These are phyloP conservation scores for Erythrobasidium hasegawianum DNA, from an alignment of 1,284 basidiomycete species.

Conservation along the genomic window DNA sequence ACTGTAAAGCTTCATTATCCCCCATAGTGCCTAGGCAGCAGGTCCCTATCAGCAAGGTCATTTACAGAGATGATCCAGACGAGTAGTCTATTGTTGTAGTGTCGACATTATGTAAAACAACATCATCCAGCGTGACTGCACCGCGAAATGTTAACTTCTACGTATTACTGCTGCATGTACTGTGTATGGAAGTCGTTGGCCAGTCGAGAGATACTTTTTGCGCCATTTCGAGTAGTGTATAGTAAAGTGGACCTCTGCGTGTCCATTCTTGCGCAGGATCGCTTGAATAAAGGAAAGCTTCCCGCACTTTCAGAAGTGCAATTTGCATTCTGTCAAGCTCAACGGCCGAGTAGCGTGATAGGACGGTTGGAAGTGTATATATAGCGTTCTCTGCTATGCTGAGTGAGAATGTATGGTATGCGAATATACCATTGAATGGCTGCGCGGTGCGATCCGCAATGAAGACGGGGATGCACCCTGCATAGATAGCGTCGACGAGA, in stretches of 20 bases:
- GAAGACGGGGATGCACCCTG: constrained; percentile 54
- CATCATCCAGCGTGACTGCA: background rate
- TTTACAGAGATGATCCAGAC: constrained; percentile 42
- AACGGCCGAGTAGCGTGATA: constrained; percentile 48
- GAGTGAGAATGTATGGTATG: constrained; percentile 53
- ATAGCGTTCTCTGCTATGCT: constrained; percentile 51
- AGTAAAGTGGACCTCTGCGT: constrained; percentile 47
- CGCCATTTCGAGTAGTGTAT: constrained; percentile 30
- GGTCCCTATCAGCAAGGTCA: constrained; percentile 37
- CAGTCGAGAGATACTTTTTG: constrained; percentile 19
- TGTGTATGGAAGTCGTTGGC: constrained; percentile 22
- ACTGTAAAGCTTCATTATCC: constrained; percentile 29
- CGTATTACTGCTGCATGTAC: constrained; percentile 19
- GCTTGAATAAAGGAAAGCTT: constrained; percentile 50
- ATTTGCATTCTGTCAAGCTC: constrained; percentile 51
- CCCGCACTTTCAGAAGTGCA: constrained; percentile 51
- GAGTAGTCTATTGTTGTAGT: constrained; percentile 5
- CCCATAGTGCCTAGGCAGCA: constrained; percentile 17
- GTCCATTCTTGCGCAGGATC: constrained; percentile 49
- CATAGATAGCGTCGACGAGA: constrained; percentile 53
- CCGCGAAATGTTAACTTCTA: background rate
- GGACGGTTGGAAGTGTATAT: constrained; percentile 51
- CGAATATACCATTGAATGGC: constrained; percentile 52
- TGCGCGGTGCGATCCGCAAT: constrained; percentile 52
- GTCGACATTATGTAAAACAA: background rate